phyloP scores from a whole-genome alignment of 2,329 filamentous ascomycete genomes.

The Fusarium metavorans region DNA sequence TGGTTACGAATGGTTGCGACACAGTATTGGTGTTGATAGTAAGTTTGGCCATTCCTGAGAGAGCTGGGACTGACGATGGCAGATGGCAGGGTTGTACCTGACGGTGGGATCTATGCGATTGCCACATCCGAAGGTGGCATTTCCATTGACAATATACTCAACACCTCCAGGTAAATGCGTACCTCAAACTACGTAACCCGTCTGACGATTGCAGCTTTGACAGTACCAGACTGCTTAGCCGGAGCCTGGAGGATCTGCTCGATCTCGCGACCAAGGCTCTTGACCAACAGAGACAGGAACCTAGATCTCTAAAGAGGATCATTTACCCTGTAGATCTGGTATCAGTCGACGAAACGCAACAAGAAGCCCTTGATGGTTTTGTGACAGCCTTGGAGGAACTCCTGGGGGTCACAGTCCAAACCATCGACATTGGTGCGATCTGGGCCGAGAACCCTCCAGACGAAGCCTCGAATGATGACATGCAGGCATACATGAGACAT shows the following conservation, averaged over 20 bases:
- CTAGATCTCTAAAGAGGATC: constrained; percentile 29
- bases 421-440: constrained; percentile 27
- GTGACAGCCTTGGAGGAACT: constrained; percentile 41
- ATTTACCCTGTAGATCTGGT: constrained; percentile 45
- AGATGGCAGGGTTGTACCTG: constrained; percentile 38
- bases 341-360: constrained; percentile 8
- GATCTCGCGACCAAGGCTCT: constrained; percentile 21
- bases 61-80: constrained; percentile 31
- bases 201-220: constrained; percentile 35
- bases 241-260: constrained; percentile 43
- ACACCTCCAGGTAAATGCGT: constrained; percentile 38
- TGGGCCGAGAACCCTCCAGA: constrained; percentile 35
- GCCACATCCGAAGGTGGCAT: constrained; percentile 29
- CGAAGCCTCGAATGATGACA: neutral
- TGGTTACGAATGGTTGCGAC: constrained; percentile 57
- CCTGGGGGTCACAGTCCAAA: constrained; percentile 4
- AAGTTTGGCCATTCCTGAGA: constrained; percentile 16
- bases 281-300: neutral
- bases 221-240: constrained; percentile 38
- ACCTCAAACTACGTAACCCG: neutral
- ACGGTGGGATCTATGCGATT: constrained; percentile 49
- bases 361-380: constrained; percentile 36
- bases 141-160: constrained; percentile 21
- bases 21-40: constrained; percentile 54
- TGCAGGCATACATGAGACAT: constrained; percentile 47